phyloP scores from a whole-genome alignment of 2,329 filamentous ascomycete genomes.

The Colletotrichum trifolii region DNA sequence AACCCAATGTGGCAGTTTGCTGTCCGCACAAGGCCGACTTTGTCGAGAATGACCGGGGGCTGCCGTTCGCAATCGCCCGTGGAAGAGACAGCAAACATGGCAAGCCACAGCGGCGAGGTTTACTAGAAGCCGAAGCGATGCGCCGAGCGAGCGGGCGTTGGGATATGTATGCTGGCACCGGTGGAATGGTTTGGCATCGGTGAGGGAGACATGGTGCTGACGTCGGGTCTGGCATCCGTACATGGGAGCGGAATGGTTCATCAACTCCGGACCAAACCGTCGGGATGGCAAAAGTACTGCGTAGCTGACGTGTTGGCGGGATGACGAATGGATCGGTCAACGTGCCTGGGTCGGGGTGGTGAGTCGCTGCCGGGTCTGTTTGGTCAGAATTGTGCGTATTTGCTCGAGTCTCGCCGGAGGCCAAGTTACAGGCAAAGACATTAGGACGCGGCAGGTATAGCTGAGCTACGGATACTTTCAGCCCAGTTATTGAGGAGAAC shows the following conservation, averaged over 20 bases:
- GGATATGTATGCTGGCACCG: constrained; percentile 19
- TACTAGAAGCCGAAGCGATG: constrained; percentile 11
- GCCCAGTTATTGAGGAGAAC: too few relatives aligned
- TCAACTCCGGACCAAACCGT: constrained; percentile 14
- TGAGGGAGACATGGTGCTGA: constrained; percentile 9
- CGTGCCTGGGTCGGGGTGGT: background rate
- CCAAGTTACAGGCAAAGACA: too few relatives aligned
- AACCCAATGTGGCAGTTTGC: too few relatives aligned
- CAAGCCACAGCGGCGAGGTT: too few relatives aligned
- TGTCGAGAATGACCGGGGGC: too few relatives aligned
- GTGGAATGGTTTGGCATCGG: constrained; percentile 23
- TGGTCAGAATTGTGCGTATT: too few relatives aligned
- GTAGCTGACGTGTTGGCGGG: constrained; percentile 4
- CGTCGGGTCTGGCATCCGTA: background rate
- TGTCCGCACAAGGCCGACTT: too few relatives aligned
- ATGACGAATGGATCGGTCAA: constrained; percentile 2
- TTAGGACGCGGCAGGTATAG: background rate
- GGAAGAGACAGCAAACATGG: too few relatives aligned
- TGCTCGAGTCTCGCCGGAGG: too few relatives aligned
- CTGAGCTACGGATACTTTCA: background rate
- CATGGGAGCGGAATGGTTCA: constrained; percentile 17
- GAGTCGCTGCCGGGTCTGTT: background rate
- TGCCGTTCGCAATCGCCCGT: too few relatives aligned
- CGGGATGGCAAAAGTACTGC: constrained; percentile 11
- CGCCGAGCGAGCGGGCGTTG: constrained; percentile 8